Percentiles rank a stretch among this genome's conserved stretches.
These are phyloP conservation scores for Austroboletus novae-zelandiae DNA, from an alignment of 1,284 basidiomycete genomes.

Conservation along the genomic window DNA sequence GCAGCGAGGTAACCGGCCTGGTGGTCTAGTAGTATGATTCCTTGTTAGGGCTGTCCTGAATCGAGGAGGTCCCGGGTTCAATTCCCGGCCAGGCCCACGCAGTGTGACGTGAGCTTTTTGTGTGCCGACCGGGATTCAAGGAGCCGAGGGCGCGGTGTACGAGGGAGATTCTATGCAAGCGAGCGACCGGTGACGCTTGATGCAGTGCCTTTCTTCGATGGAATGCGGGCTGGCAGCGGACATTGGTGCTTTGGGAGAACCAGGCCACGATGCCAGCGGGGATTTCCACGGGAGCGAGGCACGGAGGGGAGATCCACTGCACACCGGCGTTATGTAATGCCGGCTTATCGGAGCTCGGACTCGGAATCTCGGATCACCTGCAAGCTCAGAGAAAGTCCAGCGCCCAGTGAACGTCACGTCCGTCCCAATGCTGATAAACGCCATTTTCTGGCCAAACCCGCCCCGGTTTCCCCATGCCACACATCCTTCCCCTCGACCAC, in stretches of 20 bases:
- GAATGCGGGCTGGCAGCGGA: slow-evolving; percentile 1
- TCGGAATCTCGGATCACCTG: neutral
- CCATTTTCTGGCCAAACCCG: slow-evolving; percentile 3
- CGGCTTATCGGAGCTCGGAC: too few relatives aligned
- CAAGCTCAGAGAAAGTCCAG: neutral
- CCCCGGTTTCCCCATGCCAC: slow-evolving; percentile 14
- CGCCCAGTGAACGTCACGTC: neutral
- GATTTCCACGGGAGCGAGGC: slow-evolving; percentile 15
- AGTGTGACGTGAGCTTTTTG: too few relatives aligned
- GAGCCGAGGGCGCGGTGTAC: too few relatives aligned
- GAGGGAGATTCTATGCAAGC: slow-evolving; percentile 10
- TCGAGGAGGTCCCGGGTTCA: slow-evolving; percentile 85
- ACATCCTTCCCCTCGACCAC: slow-evolving; percentile 21
- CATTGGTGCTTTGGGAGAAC: neutral
- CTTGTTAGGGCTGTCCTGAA: slow-evolving; percentile 42
- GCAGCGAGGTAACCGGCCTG: slow-evolving; percentile 32
- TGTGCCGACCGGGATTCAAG: too few relatives aligned
- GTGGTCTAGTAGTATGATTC: slow-evolving; percentile 56
- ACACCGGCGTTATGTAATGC: too few relatives aligned
- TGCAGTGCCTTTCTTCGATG: slow-evolving; percentile 10
- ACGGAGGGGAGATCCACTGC: too few relatives aligned
- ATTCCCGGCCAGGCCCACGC: slow-evolving; percentile 74
- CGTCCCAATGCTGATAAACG: slow-evolving; percentile 31
- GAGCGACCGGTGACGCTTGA: slow-evolving; percentile 15
- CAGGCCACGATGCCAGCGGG: neutral